Evolutionary conservation across 2,329 filamentous ascomycete genomes (phyloP).

Genomic region (Alternaria postmessia): DNA sequence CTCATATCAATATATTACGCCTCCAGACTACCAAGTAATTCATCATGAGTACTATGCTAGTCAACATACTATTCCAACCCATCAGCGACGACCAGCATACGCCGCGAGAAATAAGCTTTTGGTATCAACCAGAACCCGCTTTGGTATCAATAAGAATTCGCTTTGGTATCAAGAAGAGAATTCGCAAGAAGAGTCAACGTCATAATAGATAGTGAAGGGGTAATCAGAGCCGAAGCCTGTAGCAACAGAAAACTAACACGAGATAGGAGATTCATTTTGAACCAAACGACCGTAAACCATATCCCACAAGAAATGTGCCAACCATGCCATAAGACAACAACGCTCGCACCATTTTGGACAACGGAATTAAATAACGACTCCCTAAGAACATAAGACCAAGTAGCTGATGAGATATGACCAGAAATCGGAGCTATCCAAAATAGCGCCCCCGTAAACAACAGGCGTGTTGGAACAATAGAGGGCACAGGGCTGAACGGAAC

Average conservation of each 20-base stretch:
- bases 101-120: conserved; percentile 1
- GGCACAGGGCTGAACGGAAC: conserved; percentile 40
- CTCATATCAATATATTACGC: not conserved
- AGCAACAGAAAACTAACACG: conserved; percentile 24
- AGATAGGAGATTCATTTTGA: conserved; percentile 39
- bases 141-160: conserved; percentile 11
- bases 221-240: conserved; percentile 22
- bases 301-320: conserved; percentile 37
- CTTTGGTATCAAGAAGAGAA: conserved; percentile 29
- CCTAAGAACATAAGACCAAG: conserved; percentile 43
- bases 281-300: conserved; percentile 32
- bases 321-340: conserved; percentile 30
- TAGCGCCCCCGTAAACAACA: conserved; percentile 45
- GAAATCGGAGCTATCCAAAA: conserved; percentile 49
- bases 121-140: conserved; percentile 7
- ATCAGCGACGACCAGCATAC: conserved; percentile 3
- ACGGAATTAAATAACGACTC: conserved; percentile 36
- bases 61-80: not conserved
- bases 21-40: not conserved
- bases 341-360: conserved; percentile 37
- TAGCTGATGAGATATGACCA: conserved; percentile 41
- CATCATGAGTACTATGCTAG: conserved; percentile 2
- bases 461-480: conserved; percentile 44
- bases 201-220: conserved; percentile 35
- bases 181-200: conserved; percentile 34